Base-by-base conservation (phyloP, 139 green algal species). In the Pleodorina starrii region DNA sequence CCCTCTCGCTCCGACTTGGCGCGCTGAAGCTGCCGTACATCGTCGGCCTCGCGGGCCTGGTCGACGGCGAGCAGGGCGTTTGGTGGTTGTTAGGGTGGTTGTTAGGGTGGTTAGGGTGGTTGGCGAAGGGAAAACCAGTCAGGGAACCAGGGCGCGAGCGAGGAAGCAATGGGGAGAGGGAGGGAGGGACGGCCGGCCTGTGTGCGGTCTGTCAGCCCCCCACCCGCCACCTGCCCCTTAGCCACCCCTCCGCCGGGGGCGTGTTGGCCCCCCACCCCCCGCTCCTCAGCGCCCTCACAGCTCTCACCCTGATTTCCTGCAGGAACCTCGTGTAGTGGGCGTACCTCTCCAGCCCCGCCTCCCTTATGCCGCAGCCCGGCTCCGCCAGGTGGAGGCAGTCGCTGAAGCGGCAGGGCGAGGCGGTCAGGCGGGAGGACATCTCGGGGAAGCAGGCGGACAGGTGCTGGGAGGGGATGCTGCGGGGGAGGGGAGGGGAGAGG, bases 361-460 rank as follows among this genome's bases (percentile, higher is more conserved):
- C 85, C 23, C 88, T 85, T 46, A 99, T 93, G 5, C 90, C 86
- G 80, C 97, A 99, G 5, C 95, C 97, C 0, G 97, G 97, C 94
- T 99, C 97, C 14, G 88, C 42, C 25, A 98, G 23, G 90, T 99
- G 97, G 85, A 93, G 87, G 93, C 97, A 99, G 92, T 99, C 95
- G 69, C 51, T 75, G 93, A 99, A 99, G 40, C 93, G 89, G 91
- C 96, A 98, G n/a, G 77, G 35, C 60, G 1, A 12, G 42, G 40
- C 71, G 40, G 93, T 87, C 5, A 92, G 43, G 11, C 76, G 35
- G 14, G 66, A 57, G 1, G 27, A 3, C 4, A 97, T 86, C 88
- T 97, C 95, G 0, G 95, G 95, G 83, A 97, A 97, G 79, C 89
- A 84, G 3, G 59, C 21, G 12, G 69, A 85, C 57, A 97, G 91